Base-by-base conservation (phyloP, 2,329 filamentous ascomycete species). In the Peltaster fructicola region DNA sequence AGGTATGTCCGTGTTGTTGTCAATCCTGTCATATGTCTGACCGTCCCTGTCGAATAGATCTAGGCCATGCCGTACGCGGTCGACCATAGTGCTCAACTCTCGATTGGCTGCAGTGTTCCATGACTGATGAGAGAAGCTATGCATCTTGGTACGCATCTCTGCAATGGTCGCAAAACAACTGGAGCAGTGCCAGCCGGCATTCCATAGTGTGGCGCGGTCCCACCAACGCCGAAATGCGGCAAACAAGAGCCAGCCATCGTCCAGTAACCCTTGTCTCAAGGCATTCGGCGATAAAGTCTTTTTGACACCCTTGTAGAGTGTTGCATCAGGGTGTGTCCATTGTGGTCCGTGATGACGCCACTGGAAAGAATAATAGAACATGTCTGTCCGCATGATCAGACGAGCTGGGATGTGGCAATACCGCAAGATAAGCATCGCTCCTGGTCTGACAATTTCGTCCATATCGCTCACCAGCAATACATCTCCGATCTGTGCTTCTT, bases 111-210 rank as follows among this genome's bases (percentile, higher is more conserved):
- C 50, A 10, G 51, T 51, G 33, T 71, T 68, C 50, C 61, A 58
- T 44, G 51, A 57, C 6, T 44, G 45, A 38, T 71, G 66, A 10
- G 62, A 66, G 43, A 68, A 69, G 29, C 57, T 60, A 7, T 53
- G 49, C 50, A 71, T 57, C 44, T 70, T 71, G 34, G 54, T 57
- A 22, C 63, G 46, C 35, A 70, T 52, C 40, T 68, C 59, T 4
- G 52, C 52, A 9, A 73, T 45, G 1, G 63, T 70, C 10, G 54
- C 48, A 40, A 70, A 70, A 48, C 68, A 73, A 27, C 54, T 63
- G 24, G 62, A 68, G 51, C 68, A 73, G 43, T 73, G 67, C 68
- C 68, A 73, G 0, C 51, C 59, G 1, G 64, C 61, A 35, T 65
- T 59, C 37, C 43, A 44, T 16, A 69, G 32, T 5, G 53, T 50